A percentile compares a stretch with the other conserved stretches of the same genome.
Evolutionary conservation across 2,329 filamentous ascomycete genomes (phyloP).

Genomic region (Trichoderma asperellum): DNA sequence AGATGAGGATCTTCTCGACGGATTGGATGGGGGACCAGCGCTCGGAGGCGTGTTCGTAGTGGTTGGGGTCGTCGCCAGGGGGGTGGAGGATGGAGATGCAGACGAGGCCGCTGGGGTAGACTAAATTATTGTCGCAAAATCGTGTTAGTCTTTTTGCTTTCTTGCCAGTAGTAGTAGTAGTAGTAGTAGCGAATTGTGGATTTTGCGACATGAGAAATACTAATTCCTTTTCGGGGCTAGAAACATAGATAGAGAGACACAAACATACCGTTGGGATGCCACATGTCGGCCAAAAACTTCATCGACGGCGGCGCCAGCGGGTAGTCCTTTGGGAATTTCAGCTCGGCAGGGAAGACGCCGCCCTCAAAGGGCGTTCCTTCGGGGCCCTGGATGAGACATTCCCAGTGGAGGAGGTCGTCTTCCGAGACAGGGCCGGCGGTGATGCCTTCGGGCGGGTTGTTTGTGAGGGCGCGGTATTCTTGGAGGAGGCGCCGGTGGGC

Average conservation of each 20-base stretch:
- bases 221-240: no score
- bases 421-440: constrained; percentile 90
- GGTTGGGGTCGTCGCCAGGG: constrained; percentile 95
- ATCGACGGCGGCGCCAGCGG: constrained; percentile 95
- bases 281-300: constrained; percentile 92
- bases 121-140: constrained; percentile 48
- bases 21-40: constrained; percentile 96
- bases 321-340: constrained; percentile 95
- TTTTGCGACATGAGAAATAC: no score
- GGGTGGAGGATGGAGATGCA: constrained; percentile 99
- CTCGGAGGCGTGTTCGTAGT: constrained; percentile 95
- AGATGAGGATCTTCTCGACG: constrained; percentile 96
- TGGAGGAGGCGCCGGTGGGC: constrained; percentile 84
- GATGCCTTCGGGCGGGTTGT: constrained; percentile 96
- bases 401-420: constrained; percentile 95
- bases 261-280: constrained; percentile 85
- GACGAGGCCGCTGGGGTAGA: constrained; percentile 88
- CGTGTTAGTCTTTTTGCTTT: neutral
- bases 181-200: no score
- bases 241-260: no score
- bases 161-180: no score
- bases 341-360: constrained; percentile 90
- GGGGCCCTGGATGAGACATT: constrained; percentile 92
- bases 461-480: constrained; percentile 93
- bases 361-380: constrained; percentile 96